Evolutionary conservation across 768 basidiomycete genomes (phyloP), one percentile per base, ranked within the genome.

Genomic region (Sarcodon aspratus): DNA sequence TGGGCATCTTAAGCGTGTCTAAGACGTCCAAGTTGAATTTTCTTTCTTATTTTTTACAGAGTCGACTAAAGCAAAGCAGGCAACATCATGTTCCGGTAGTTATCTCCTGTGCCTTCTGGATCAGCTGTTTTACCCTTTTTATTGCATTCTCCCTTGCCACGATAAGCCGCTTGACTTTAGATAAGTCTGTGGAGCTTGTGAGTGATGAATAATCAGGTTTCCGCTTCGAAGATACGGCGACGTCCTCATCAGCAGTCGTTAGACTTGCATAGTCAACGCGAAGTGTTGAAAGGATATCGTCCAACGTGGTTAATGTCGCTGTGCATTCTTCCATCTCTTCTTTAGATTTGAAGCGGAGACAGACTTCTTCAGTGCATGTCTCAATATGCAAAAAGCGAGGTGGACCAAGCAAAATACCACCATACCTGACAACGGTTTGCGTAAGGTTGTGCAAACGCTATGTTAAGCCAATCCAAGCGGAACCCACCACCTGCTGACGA

Each of bases 361-460:
- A 89, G 11, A 84, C 87, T 60, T 92, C 85, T 12, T 71, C 60
- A 6, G 86, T 68, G 59, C 87, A 89, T 1, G 73, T 78, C 61
- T 87, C 81, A 55, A 91, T 83, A 56, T 92, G 89, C 3, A 72
- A 61, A 61, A 91, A 92, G 33, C 89, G 50, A 13, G 68, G 73
- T 6, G 87, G 83, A 2, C 89, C 89, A 4, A 92, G 69, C 68
- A 89, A 66, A 7, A 73, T 79, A n/a, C 89, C 88, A 0, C 87
- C 88, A 55, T 79, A 89, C 85, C 86, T 88, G 54, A 6, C 37
- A 18, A 32, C 21, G 44, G 34, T 37, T n/a, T 31, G 18, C 44
- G 49, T 15, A 9, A 33, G 42, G 32, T 31, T 53, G 10, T 13
- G 17, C 10, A 49, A 32, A 34, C 6, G 13, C 17, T 33, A 44